Conservation (phyloP, 441 rosid species). For the Syzygium syzygioides region DNA sequence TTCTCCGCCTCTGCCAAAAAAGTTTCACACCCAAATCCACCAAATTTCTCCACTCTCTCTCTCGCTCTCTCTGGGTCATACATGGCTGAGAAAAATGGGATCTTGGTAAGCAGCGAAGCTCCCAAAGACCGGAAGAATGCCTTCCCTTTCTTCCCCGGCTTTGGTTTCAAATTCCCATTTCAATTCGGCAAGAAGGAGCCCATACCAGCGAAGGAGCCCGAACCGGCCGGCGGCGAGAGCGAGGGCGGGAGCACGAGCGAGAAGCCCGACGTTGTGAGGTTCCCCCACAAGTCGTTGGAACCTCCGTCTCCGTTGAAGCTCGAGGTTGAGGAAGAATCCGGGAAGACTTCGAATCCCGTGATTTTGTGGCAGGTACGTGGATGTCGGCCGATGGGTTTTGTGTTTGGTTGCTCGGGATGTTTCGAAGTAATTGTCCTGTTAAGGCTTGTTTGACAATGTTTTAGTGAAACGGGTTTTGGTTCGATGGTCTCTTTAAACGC, state of each 20-base stretch:
- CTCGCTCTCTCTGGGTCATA: not conserved
- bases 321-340: constrained; percentile 46
- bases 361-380: constrained; percentile 76
- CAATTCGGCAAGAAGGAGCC: constrained; percentile 13
- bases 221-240: not conserved
- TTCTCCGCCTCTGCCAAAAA: not conserved
- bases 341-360: constrained; percentile 66
- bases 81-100: constrained; percentile 12
- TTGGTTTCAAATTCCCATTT: constrained; percentile 36
- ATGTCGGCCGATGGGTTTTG: not conserved
- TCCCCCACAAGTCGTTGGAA: constrained; percentile 26
- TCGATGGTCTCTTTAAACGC: not conserved
- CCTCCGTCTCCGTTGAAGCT: constrained; percentile 30
- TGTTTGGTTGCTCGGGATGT: not conserved
- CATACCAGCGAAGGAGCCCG: constrained; percentile 3
- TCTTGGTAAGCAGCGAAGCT: not conserved
- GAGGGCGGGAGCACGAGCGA: constrained; percentile 4
- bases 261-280: constrained; percentile 23
- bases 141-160: constrained; percentile 23
- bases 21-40: not conserved
- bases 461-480: not conserved
- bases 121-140: constrained; percentile 6
- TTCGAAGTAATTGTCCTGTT: not conserved
- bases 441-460: not conserved
- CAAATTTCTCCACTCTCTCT: not conserved